These are phyloP conservation scores for Kurtzmaniella natalensis DNA, from an alignment of 1,139 yeast genomes.

Conservation along the genomic window DNA sequence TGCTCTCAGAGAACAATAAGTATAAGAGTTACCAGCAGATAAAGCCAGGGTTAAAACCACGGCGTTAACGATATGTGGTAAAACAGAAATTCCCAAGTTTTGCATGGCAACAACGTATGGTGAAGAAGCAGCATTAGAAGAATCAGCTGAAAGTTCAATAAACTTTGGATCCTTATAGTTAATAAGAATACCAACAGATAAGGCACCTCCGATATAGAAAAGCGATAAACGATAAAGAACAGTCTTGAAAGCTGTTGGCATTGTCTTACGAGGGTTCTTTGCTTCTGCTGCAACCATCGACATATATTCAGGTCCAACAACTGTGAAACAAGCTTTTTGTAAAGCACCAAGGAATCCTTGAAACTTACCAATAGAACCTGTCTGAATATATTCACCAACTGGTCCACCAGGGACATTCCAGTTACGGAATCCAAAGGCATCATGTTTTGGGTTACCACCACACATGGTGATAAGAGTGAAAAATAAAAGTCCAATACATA, in stretches of 20 bases:
- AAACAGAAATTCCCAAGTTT: conserved; percentile 31
- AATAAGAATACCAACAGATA: conserved; percentile 35
- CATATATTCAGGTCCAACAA: conserved; percentile 83
- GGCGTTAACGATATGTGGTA: conserved; percentile 41
- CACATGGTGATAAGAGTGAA: conserved; percentile 79
- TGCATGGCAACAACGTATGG: conserved; percentile 46
- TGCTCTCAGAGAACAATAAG: conserved; percentile 41
- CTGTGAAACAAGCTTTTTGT: conserved; percentile 59
- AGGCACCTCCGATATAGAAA: conserved; percentile 55
- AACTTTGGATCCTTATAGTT: conserved; percentile 39
- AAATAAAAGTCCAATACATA: conserved; percentile 66
- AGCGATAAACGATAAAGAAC: conserved; percentile 69
- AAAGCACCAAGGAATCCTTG: conserved; percentile 67
- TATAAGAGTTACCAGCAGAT: conserved; percentile 43
- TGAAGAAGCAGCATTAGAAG: conserved; percentile 29
- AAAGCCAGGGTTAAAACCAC: conserved; percentile 33
- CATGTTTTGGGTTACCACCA: conserved; percentile 73
- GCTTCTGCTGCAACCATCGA: conserved; percentile 85
- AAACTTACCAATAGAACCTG: conserved; percentile 62
- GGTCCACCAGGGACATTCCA: conserved; percentile 50
- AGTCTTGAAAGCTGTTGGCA: conserved; percentile 76
- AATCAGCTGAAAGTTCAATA: conserved; percentile 17
- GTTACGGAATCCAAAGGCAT: conserved; percentile 63
- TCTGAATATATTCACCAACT: conserved; percentile 50
- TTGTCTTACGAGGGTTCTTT: conserved; percentile 66